phyloP scores from a whole-genome alignment of 2,329 filamentous ascomycete genomes.

The Sordariomycetes sp. region DNA sequence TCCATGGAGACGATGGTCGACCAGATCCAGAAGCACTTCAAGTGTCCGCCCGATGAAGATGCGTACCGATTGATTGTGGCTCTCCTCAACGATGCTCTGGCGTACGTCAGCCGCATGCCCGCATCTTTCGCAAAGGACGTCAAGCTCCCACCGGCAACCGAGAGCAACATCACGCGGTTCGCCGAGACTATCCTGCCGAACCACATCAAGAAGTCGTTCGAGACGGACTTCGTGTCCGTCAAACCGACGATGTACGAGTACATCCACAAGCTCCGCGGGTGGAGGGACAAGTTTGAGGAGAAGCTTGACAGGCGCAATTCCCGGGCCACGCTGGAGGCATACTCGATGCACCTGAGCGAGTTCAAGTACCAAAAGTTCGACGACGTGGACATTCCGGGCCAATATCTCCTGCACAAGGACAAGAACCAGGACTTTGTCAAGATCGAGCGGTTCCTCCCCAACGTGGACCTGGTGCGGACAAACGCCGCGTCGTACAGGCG shows the following conservation, averaged over 20 bases:
- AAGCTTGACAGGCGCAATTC: constrained; percentile 77
- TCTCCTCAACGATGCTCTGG: constrained; percentile 84
- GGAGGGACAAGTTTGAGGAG: constrained; percentile 97
- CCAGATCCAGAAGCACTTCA: constrained; percentile 98
- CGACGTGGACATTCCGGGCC: constrained; percentile 92
- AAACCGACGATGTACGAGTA: constrained; percentile 98
- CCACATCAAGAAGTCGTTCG: constrained; percentile 92
- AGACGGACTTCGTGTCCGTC: constrained; percentile 88
- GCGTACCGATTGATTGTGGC: constrained; percentile 97
- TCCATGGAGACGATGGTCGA: constrained; percentile 99
- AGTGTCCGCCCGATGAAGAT: constrained; percentile 95
- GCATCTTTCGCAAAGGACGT: constrained; percentile 79
- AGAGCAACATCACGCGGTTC: constrained; percentile 93
- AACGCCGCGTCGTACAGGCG: constrained; percentile 86
- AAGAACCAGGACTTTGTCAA: constrained; percentile 98
- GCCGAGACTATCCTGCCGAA: constrained; percentile 89
- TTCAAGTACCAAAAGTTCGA: constrained; percentile 98
- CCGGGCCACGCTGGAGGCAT: constrained; percentile 65
- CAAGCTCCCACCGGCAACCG: constrained; percentile 78
- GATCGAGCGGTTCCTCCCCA: constrained; percentile 91
- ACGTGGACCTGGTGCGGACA: constrained; percentile 83
- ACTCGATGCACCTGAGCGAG: constrained; percentile 84
- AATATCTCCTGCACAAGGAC: constrained; percentile 94
- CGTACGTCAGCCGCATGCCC: constrained; percentile 82
- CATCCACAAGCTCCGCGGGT: constrained; percentile 88